A percentile compares a stretch with the other conserved stretches of the same genome.
Conservation (phyloP, 2,329 filamentous ascomycete species). For the Claviceps pazoutovae region DNA sequence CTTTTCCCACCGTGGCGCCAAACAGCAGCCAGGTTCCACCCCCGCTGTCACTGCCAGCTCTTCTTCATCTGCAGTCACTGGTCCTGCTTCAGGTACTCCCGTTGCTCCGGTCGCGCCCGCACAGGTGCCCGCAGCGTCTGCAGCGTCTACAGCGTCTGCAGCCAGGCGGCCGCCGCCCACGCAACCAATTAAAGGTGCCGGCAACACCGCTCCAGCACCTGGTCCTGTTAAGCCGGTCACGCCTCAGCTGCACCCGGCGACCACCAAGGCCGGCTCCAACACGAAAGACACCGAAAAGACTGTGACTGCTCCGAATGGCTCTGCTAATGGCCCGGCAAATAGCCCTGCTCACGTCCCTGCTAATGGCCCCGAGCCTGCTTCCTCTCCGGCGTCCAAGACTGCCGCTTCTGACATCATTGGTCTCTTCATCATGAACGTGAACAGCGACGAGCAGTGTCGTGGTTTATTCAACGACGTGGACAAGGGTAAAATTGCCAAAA, state of each 20-base stretch:
- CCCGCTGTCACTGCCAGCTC: slow-evolving; percentile 20
- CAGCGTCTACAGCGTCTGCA: slow-evolving; percentile 14
- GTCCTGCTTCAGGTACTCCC: slow-evolving; percentile 16
- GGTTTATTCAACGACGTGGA: slow-evolving; percentile 76
- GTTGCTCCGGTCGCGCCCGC: slow-evolving; percentile 23
- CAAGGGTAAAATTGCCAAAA: slow-evolving; percentile 61
- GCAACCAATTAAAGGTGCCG: slow-evolving; percentile 29
- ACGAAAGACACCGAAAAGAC: slow-evolving; percentile 44
- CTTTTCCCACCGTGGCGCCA: slow-evolving; percentile 87
- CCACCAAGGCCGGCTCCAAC: slow-evolving; percentile 24
- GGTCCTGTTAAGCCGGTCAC: slow-evolving; percentile 27
- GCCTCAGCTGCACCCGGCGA: slow-evolving; percentile 34
- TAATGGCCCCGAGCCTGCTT: slow-evolving; percentile 39
- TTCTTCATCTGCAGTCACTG: slow-evolving; percentile 9
- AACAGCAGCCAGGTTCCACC: slow-evolving; percentile 42
- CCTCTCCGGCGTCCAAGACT: slow-evolving; percentile 47
- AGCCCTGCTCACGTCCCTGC: slow-evolving; percentile 26
- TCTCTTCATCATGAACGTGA: slow-evolving; percentile 80
- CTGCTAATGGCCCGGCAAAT: slow-evolving; percentile 33
- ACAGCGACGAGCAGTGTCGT: slow-evolving; percentile 67
- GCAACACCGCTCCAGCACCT: slow-evolving; percentile 19
- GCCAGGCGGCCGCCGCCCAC: slow-evolving; percentile 23
- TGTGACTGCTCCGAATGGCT: slow-evolving; percentile 36
- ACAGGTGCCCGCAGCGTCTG: slow-evolving; percentile 18
- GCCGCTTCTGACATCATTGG: slow-evolving; percentile 57